Evolutionary conservation across 148 eudicot species (phyloP).

Genomic region (Gaultheria prostrata): DNA sequence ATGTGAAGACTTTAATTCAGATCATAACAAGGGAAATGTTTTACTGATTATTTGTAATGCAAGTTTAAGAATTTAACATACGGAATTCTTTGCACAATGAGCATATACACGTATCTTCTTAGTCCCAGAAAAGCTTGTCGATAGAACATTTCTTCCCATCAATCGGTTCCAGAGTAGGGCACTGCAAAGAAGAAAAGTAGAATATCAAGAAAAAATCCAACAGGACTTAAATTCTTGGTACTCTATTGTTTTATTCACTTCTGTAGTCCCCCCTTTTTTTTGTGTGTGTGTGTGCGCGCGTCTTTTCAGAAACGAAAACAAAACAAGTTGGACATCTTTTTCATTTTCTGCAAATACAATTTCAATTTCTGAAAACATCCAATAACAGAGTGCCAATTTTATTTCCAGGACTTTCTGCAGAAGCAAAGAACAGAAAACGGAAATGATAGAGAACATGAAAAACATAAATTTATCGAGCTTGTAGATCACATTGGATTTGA

Average conservation of each 20-base stretch:
- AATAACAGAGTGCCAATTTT: background rate
- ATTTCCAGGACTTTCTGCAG: background rate
- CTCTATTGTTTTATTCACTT: background rate
- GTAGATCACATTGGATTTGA: background rate
- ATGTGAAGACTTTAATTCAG: background rate
- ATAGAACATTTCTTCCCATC: conserved; percentile 76
- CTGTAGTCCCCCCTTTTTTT: background rate
- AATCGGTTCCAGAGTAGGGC: conserved; percentile 89
- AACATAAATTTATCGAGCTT: background rate
- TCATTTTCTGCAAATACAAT: background rate
- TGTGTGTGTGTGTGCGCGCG: background rate
- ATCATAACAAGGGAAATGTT: background rate
- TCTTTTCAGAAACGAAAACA: background rate
- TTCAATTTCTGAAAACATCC: background rate
- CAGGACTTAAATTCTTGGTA: background rate
- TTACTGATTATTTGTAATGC: background rate
- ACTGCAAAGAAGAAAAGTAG: conserved; percentile 37
- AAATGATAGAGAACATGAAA: background rate
- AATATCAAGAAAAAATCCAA: background rate
- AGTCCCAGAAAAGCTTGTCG: conserved; percentile 59
- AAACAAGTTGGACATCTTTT: background rate
- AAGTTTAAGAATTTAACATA: conserved; percentile 29
- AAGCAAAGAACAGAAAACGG: background rate
- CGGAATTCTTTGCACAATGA: conserved; percentile 83
- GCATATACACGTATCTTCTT: conserved; percentile 69